A percentile compares a stretch with the other conserved stretches of the same genome.
phyloP scores from a whole-genome alignment of 2,329 filamentous ascomycete genomes.

The Colletotrichum destructivum region DNA sequence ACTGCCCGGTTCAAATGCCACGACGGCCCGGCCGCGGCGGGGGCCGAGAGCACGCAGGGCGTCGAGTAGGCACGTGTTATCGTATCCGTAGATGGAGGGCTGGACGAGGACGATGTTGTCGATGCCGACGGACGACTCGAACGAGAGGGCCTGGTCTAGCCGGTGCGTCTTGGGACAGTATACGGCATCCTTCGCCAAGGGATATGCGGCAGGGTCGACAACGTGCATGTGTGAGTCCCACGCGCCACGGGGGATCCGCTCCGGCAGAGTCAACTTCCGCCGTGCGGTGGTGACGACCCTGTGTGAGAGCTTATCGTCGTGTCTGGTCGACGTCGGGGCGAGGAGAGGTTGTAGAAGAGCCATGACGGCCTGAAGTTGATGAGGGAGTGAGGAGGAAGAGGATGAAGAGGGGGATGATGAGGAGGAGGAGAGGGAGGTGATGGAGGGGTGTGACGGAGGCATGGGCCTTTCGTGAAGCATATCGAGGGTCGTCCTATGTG shows the following conservation, averaged over 20 bases:
- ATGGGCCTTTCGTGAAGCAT: conserved; percentile 29
- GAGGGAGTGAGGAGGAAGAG: conserved; percentile 14
- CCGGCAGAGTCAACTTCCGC: conserved; percentile 36
- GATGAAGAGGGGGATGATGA: too few species aligned
- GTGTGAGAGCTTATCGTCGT: conserved; percentile 24
- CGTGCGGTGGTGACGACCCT: conserved; percentile 9
- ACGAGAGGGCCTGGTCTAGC: conserved; percentile 64
- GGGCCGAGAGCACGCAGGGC: conserved; percentile 66
- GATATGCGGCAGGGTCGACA: conserved; percentile 67
- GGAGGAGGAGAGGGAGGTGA: conserved; percentile 6
- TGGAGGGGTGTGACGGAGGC: conserved; percentile 5
- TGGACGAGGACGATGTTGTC: conserved; percentile 72
- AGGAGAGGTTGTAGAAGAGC: conserved; percentile 34
- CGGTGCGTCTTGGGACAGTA: conserved; percentile 67
- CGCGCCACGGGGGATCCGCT: conserved; percentile 58
- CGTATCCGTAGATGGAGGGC: conserved; percentile 73
- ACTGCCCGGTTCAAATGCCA: conserved; percentile 66
- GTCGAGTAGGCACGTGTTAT: conserved; percentile 72
- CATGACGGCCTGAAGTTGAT: conserved; percentile 29
- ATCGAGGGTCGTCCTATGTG: conserved; percentile 4
- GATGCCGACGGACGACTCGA: conserved; percentile 66
- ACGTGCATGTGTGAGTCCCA: conserved; percentile 79
- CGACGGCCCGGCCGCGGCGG: conserved; percentile 66
- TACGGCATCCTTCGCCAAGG: conserved; percentile 61
- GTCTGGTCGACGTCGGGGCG: conserved; percentile 11